Evolutionary conservation across 2,329 filamentous ascomycete species (phyloP).

Genomic region (Elsinoe arachidis): DNA sequence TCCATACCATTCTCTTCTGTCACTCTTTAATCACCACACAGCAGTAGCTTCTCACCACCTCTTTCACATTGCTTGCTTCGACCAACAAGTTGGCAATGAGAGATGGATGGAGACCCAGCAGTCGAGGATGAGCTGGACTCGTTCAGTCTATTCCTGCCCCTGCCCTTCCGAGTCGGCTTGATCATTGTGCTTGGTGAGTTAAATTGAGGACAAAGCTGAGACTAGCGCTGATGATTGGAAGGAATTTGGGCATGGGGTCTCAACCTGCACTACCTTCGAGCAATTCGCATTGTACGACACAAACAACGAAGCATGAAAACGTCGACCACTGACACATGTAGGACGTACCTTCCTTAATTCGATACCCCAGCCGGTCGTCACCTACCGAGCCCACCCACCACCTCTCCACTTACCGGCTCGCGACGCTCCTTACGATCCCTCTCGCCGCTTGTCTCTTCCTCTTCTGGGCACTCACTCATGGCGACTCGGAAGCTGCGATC

Average conservation of each 20-base stretch:
- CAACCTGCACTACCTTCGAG: slow-evolving; percentile 79
- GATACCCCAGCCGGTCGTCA: slow-evolving; percentile 69
- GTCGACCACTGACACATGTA: slow-evolving; percentile 22
- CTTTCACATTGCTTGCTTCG: background rate
- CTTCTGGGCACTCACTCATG: slow-evolving; percentile 76
- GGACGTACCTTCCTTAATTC: slow-evolving; percentile 77
- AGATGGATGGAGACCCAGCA: slow-evolving; percentile 65
- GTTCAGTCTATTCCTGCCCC: slow-evolving; percentile 77
- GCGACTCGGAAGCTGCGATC: slow-evolving; percentile 59
- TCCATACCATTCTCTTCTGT: background rate
- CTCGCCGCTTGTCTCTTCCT: slow-evolving; percentile 62
- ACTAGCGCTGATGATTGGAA: slow-evolving; percentile 30
- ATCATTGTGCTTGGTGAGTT: slow-evolving; percentile 71
- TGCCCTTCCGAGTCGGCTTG: slow-evolving; percentile 82
- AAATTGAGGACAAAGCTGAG: background rate
- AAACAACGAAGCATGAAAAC: slow-evolving; percentile 12
- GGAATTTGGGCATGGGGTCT: slow-evolving; percentile 92
- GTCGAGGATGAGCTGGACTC: slow-evolving; percentile 64
- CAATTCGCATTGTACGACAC: slow-evolving; percentile 59
- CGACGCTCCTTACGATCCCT: slow-evolving; percentile 63
- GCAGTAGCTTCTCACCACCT: no score
- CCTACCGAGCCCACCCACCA: slow-evolving; percentile 66
- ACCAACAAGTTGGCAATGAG: background rate
- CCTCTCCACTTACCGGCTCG: slow-evolving; percentile 76
- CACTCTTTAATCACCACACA: background rate